phyloP scores from a whole-genome alignment of 768 basidiomycete genomes.

The Nidularia pulvinata region DNA sequence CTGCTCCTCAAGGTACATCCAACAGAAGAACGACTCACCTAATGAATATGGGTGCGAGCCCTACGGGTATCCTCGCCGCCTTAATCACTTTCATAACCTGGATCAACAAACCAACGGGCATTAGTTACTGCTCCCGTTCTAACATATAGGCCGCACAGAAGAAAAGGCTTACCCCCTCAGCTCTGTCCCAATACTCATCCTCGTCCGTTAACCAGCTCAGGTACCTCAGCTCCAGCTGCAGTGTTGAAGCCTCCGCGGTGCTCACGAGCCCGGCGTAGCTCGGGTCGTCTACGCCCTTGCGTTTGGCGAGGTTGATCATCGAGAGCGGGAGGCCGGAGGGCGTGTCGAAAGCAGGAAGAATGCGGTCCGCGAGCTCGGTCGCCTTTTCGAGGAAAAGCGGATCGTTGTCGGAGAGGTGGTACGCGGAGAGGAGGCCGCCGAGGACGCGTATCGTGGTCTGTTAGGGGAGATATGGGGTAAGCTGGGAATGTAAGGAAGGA shows the following conservation, averaged over 20 bases:
- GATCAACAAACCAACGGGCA: not conserved
- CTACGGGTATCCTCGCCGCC: constrained; percentile 54
- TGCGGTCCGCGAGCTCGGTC: constrained; percentile 79
- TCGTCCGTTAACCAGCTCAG: constrained; percentile 78
- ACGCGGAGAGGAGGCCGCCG: constrained; percentile 87
- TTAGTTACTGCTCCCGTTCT: too few relatives aligned
- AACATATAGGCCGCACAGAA: not conserved
- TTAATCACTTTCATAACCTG: constrained; percentile 73
- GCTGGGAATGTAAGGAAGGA: not conserved
- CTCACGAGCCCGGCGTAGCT: constrained; percentile 66
- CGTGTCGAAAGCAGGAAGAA: constrained; percentile 83
- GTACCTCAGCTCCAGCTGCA: constrained; percentile 92
- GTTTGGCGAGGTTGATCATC: constrained; percentile 67
- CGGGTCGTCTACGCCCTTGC: constrained; percentile 59
- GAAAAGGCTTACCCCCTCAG: constrained; percentile 55
- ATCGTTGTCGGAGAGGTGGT: constrained; percentile 78
- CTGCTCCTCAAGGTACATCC: not conserved
- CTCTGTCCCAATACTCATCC: constrained; percentile 81
- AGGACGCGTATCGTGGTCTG: constrained; percentile 93
- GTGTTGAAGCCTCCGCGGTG: constrained; percentile 83
- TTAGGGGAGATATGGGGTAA: not conserved
- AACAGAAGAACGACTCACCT: constrained; percentile 40
- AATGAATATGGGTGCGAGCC: constrained; percentile 84
- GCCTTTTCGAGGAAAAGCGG: constrained; percentile 76
- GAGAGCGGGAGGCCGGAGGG: constrained; percentile 79